Base-by-base conservation (phyloP, 192 early-diverging fungal species). In the Allomyces macrogynus region DNA sequence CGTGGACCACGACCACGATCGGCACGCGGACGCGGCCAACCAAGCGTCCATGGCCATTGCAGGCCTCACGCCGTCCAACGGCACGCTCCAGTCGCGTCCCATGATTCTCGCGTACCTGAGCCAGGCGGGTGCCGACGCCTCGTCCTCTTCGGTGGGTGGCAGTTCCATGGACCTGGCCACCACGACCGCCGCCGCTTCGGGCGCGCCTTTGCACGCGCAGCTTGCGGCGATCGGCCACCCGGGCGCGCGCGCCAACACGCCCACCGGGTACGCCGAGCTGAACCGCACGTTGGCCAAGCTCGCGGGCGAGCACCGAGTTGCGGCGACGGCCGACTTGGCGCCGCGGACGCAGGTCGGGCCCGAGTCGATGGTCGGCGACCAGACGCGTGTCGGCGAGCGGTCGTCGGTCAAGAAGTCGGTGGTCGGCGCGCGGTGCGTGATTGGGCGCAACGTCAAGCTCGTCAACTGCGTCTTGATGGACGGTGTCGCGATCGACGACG, bases 371-470 rank as follows among this genome's bases (percentile, higher is more conserved):
- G 78, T 99, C 49, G 95, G 95, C 61, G 86, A 91, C 32, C 82
- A 84, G 60, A 86, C 92, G 60, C 87, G 84, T 72, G 86, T 99
- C 62, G 92, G 84, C 54, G 93, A 97, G 66, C 79, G 89, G 24
- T 89, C 89, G n/a, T 86, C 86, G 5, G 83, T 99, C 61, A 96
- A 97, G 75, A 89, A 89, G 65, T 90, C 91, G 22, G 84, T 91
- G 18, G 85, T 99, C 61, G 96, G 96, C 44, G 81, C 87, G 24
- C 93, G 97, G 74, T 89, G 91, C 67, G 72, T 81, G n/a, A 91
- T 99, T 77, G 96, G 96, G 24, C 91, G 89, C 72, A 89, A 91
- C 64, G 91, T 94, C 71, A 96, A 97, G 70, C 90, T 99, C 67
- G 78, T 81, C 54, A 92, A 91, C 72, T 94, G 87, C 20, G 83